A percentile compares a stretch with the other conserved stretches of the same genome.
Evolutionary conservation across 768 basidiomycete species (phyloP).

Genomic region (Boletellus ananiceps): DNA sequence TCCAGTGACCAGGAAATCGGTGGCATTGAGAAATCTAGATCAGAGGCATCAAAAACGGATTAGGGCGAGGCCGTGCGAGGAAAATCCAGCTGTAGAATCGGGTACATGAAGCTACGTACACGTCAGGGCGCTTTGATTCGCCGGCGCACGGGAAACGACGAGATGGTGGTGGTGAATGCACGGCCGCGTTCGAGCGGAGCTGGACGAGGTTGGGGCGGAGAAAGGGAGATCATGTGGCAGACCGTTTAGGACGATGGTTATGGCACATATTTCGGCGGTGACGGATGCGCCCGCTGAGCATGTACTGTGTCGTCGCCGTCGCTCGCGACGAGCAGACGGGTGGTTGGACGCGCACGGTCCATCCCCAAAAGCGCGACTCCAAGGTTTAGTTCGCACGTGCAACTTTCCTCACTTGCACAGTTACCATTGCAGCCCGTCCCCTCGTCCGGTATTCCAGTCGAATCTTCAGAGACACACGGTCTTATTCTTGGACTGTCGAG

Average conservation of each 20-base stretch:
- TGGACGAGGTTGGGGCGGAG: conserved; percentile 32
- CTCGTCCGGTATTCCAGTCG: conserved; percentile 2
- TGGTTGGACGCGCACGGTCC: conserved; percentile 23
- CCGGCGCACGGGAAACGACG: background rate
- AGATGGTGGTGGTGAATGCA: background rate
- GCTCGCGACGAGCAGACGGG: conserved; percentile 10
- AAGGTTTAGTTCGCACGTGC: conserved; percentile 34
- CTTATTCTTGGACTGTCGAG: conserved; percentile 4
- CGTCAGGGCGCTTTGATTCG: background rate
- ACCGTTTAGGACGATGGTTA: conserved; percentile 20
- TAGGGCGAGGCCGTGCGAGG: conserved; percentile 3
- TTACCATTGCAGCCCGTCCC: conserved; percentile 24
- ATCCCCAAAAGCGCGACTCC: conserved; percentile 23
- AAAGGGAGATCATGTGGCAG: conserved; percentile 26
- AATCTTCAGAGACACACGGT: conserved; percentile 11
- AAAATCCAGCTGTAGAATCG: background rate
- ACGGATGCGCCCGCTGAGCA: background rate
- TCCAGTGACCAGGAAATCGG: background rate
- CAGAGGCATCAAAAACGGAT: background rate
- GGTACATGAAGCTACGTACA: background rate
- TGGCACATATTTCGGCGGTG: conserved; percentile 16
- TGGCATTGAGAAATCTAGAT: background rate
- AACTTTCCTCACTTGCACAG: conserved; percentile 23
- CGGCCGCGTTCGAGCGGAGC: conserved; percentile 34
- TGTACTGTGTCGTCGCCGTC: conserved; percentile 19